Conservation (phyloP, 495 filamentous ascomycete species). For the Tuber melanosporum region DNA sequence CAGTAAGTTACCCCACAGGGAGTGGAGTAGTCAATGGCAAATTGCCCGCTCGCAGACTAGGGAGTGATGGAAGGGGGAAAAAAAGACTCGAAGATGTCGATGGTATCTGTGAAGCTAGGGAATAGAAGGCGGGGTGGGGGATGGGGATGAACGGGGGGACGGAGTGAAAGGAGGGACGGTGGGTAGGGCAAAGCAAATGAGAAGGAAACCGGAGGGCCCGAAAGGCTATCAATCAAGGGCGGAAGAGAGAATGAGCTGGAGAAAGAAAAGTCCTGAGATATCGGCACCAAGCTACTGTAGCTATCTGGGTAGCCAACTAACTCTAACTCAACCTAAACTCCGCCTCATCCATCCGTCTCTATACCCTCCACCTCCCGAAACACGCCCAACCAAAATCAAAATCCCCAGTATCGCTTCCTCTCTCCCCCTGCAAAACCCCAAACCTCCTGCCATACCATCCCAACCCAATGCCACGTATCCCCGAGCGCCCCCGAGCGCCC, state of each 20-base stretch:
- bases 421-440: not conserved
- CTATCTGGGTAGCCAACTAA: not conserved
- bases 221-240: not conserved
- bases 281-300: not conserved
- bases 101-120: not conserved
- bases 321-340: slow-evolving; percentile 1
- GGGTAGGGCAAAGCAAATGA: not conserved
- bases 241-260: not conserved
- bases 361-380: not conserved
- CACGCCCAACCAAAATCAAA: not conserved
- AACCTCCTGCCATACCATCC: not conserved
- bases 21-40: not conserved
- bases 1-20: not conserved
- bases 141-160: not conserved
- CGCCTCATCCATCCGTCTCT: not conserved
- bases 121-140: not conserved
- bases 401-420: not conserved
- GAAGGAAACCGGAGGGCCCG: not conserved
- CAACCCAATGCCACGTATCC: slow-evolving; percentile 3
- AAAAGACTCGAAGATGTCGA: not conserved
- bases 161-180: not conserved
- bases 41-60: not conserved
- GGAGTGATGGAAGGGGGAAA: not conserved
- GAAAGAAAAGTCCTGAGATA: not conserved
- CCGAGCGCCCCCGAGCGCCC: not conserved